Evolutionary conservation across 352 stramenopile genomes (phyloP), one percentile per base, ranked within the genome.

Genomic region (Phytophthora pistaciae): DNA sequence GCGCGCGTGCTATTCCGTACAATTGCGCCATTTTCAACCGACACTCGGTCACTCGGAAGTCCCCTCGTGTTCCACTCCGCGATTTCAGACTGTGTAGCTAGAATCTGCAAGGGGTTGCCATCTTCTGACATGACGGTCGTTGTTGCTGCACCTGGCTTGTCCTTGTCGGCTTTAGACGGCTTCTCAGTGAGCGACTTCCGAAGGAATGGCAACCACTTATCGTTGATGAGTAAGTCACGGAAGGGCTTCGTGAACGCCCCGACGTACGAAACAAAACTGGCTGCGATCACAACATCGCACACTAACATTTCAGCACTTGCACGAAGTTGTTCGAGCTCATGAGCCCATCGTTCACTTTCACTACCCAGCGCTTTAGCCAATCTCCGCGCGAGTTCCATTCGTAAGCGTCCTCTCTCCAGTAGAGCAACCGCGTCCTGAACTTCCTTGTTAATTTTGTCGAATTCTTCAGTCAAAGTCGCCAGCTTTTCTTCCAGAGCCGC

Each of bases 161-260:
- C 65, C 18, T 66, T 77, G 20, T 69, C 53, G 13, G 10, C 27
- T 38, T 70, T 74, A 5, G 59, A 59, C 21, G 6, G 14, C 5
- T 72, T 75, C 8, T 68, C 49, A 59, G 16, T 53, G 9, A 91
- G 61, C 0, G 82, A 78, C 48, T 93, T 92, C 20, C 84, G 68
- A 1, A 98, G 76, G 57, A 96, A 98, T 2, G 92, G 91, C 9
- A 96, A 52, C 88, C 97, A 98, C 40, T 96, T 89, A 1, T 94
- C 72, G 3, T 74, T 68, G 48, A 98, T 79, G 14, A 99, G 77
- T 3, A 85, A 49, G 52, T 98, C 92, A 13, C 96, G 88, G 67
- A 97, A 98, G 0, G 83, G 76, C 56, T 98, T 98, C 2, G 94
- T 98, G 66, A 99, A 99, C 2, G 94, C 92, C 9, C 94, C 96